phyloP scores from a whole-genome alignment of 345 rosid genomes.

The Citrus reticulata region DNA sequence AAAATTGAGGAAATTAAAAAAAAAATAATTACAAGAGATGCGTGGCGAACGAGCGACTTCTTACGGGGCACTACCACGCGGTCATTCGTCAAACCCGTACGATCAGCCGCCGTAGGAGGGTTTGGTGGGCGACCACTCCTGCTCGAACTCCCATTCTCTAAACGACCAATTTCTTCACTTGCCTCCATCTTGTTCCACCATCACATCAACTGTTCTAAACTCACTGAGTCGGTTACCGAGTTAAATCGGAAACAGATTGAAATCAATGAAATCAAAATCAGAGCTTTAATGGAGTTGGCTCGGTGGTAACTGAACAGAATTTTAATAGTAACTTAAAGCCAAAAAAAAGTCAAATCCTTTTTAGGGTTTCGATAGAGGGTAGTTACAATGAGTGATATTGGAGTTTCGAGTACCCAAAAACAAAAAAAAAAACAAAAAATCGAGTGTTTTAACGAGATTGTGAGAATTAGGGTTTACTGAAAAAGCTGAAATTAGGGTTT shows the following conservation, averaged over 20 bases:
- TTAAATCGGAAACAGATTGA: slow-evolving; percentile 3
- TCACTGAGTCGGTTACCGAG: slow-evolving; percentile 8
- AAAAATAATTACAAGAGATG: slow-evolving; percentile 53
- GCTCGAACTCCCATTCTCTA: slow-evolving; percentile 52
- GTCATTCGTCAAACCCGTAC: slow-evolving; percentile 33
- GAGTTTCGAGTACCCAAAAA: too few relatives aligned
- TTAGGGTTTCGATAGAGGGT: not conserved
- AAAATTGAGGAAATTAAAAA: too few relatives aligned
- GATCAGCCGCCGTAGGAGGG: slow-evolving; percentile 35
- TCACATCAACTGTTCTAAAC: slow-evolving; percentile 18
- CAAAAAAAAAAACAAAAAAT: not conserved
- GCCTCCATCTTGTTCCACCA: slow-evolving; percentile 60
- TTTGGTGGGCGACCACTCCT: slow-evolving; percentile 70
- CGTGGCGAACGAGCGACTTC: slow-evolving; percentile 65
- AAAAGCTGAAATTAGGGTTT: slow-evolving; percentile 10
- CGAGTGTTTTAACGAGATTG: not conserved
- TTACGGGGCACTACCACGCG: slow-evolving; percentile 33
- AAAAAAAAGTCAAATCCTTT: not conserved
- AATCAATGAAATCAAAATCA: not conserved
- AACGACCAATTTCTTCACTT: slow-evolving; percentile 33
- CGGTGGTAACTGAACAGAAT: slow-evolving; percentile 3
- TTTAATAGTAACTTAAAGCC: not conserved
- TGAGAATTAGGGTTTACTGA: not conserved
- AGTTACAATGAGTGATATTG: not conserved
- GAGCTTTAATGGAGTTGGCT: not conserved